A percentile compares a stretch with the other conserved stretches of the same genome.
Evolutionary conservation across 1,139 yeast genomes (phyloP).

Genomic region (Pichia sp.): DNA sequence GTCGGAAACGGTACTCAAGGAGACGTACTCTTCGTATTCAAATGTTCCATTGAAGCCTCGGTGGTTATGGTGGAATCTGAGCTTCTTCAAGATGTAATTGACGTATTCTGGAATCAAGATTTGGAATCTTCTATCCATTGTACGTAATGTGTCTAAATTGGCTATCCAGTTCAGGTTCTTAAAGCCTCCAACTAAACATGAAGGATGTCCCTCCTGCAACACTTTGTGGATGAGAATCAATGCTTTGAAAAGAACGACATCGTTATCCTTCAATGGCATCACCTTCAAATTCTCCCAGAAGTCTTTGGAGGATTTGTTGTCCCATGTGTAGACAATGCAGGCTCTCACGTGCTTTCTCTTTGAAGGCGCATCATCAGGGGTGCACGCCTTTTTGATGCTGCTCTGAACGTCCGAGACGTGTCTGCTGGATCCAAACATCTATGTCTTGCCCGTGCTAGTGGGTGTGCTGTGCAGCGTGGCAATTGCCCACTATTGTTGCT

Average conservation of each 20-base stretch:
- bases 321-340: slow-evolving; percentile 95
- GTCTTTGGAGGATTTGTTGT: slow-evolving; percentile 76
- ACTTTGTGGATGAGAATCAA: slow-evolving; percentile 84
- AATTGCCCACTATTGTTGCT: too few species aligned
- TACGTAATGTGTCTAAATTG: slow-evolving; percentile 36
- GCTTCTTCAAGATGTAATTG: slow-evolving; percentile 59
- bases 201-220: slow-evolving; percentile 93
- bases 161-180: slow-evolving; percentile 62
- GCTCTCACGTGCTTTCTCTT: slow-evolving; percentile 93
- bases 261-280: slow-evolving; percentile 75
- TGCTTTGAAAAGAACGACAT: slow-evolving; percentile 82
- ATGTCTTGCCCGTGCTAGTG: too few species aligned
- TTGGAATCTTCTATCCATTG: slow-evolving; percentile 44
- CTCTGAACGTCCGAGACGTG: slow-evolving; percentile 47
- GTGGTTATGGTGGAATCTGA: slow-evolving; percentile 78
- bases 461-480: too few species aligned
- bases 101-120: slow-evolving; percentile 75
- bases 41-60: slow-evolving; percentile 92
- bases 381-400: slow-evolving; percentile 81
- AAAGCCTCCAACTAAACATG: slow-evolving; percentile 75
- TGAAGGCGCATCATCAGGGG: slow-evolving; percentile 83
- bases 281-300: slow-evolving; percentile 83
- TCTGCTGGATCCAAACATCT: slow-evolving; percentile 16
- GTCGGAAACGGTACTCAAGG: slow-evolving; percentile 80
- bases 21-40: slow-evolving; percentile 91